A percentile compares a stretch with the other conserved stretches of the same genome.
Evolutionary conservation across 139 green algal species (phyloP).

Genomic region (Picochlorum costavermella): DNA sequence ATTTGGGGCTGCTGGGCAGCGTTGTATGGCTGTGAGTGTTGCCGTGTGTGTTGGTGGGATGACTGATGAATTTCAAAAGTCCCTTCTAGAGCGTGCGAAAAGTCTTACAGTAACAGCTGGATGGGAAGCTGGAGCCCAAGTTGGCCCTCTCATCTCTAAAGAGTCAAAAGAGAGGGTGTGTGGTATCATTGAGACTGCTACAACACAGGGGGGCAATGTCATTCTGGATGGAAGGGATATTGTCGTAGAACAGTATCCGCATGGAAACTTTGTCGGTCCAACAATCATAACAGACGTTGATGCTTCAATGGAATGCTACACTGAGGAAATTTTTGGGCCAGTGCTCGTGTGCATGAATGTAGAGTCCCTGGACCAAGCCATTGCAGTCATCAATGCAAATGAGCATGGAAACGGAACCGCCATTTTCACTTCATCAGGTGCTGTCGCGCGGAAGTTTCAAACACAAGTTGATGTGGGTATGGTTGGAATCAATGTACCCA

Average conservation of each 20-base stretch:
- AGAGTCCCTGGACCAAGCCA: slow-evolving; percentile 72
- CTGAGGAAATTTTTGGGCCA: slow-evolving; percentile 91
- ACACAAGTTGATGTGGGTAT: slow-evolving; percentile 49
- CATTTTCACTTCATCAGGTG: slow-evolving; percentile 81
- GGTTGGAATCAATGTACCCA: slow-evolving; percentile 94
- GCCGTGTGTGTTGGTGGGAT: slow-evolving; percentile 80
- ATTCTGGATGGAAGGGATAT: slow-evolving; percentile 71
- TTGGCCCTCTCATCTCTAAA: slow-evolving; percentile 81
- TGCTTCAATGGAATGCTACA: slow-evolving; percentile 79
- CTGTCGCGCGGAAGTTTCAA: slow-evolving; percentile 72
- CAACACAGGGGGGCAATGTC: slow-evolving; percentile 54
- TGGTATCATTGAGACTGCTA: slow-evolving; percentile 57
- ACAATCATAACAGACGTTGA: slow-evolving; percentile 76
- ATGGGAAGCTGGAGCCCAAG: slow-evolving; percentile 62
- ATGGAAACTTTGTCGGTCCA: slow-evolving; percentile 89
- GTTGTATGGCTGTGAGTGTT: slow-evolving; percentile 93
- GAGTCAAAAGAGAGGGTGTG: slow-evolving; percentile 55
- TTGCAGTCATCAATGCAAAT: slow-evolving; percentile 83
- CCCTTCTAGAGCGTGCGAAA: slow-evolving; percentile 56
- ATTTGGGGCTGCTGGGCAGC: slow-evolving; percentile 92
- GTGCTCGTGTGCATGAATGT: slow-evolving; percentile 81
- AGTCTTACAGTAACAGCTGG: slow-evolving; percentile 65
- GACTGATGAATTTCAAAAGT: slow-evolving; percentile 41
- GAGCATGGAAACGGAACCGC: slow-evolving; percentile 87
- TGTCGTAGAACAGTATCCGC: slow-evolving; percentile 53